Percentiles rank a stretch among this genome's conserved stretches.
phyloP scores from a whole-genome alignment of 352 stramenopile species.

The Phytophthora europaea region DNA sequence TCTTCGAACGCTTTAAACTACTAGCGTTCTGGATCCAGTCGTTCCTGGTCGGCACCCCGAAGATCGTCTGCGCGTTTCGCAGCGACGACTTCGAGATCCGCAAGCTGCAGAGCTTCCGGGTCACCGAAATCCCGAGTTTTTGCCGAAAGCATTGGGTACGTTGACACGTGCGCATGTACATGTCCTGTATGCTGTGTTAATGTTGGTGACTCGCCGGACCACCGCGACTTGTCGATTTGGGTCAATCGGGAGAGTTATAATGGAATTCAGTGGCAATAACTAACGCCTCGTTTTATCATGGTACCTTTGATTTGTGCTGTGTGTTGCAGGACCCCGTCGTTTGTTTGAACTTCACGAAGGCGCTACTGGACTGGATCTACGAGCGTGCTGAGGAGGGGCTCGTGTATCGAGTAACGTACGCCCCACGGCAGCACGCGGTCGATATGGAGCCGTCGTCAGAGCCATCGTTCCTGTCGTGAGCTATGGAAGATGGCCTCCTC shows the following conservation, averaged over 20 bases:
- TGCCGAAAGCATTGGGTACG: constrained; percentile 80
- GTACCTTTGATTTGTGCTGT: constrained; percentile 16
- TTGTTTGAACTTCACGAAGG: constrained; percentile 77
- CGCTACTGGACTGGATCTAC: constrained; percentile 71
- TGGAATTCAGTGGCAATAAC: not conserved
- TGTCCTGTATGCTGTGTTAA: constrained; percentile 1
- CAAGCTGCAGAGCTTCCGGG: constrained; percentile 77
- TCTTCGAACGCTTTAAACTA: constrained; percentile 85
- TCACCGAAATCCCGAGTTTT: constrained; percentile 69
- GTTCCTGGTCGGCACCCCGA: constrained; percentile 75
- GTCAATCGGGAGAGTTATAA: not conserved
- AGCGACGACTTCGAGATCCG: constrained; percentile 65
- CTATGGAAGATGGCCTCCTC: not conserved
- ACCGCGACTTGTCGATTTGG: constrained; percentile 25
- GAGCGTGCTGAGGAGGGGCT: constrained; percentile 46
- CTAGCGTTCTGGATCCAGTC: constrained; percentile 90
- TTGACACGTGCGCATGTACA: not conserved
- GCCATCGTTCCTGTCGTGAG: constrained; percentile 47
- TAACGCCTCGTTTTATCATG: constrained; percentile 30
- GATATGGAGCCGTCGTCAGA: constrained; percentile 44
- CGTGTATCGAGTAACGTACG: constrained; percentile 63
- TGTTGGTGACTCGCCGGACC: constrained; percentile 1
- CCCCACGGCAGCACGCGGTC: constrained; percentile 56
- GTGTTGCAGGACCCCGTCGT: constrained; percentile 52
- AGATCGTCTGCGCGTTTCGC: constrained; percentile 81